phyloP scores from a whole-genome alignment of 2,329 filamentous ascomycete species.

The Penicillium janthinellum region DNA sequence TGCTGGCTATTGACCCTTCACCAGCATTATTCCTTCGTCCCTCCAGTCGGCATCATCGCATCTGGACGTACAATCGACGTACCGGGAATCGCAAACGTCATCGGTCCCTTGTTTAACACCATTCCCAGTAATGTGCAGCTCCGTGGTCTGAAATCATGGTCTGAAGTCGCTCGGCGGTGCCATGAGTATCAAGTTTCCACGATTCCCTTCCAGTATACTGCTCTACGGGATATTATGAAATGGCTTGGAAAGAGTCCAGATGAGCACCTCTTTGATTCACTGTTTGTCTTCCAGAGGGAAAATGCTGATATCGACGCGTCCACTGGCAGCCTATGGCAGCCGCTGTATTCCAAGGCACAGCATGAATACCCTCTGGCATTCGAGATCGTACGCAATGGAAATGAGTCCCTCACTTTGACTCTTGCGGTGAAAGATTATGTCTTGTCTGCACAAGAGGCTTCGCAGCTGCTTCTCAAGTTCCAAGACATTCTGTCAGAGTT shows the following conservation, averaged over 20 bases:
- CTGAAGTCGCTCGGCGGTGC: constrained; percentile 61
- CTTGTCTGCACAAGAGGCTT: constrained; percentile 38
- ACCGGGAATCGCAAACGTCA: constrained; percentile 62
- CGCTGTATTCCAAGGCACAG: constrained; percentile 50
- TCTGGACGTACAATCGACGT: constrained; percentile 76
- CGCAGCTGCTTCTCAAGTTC: constrained; percentile 48
- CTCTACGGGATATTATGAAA: constrained; percentile 77
- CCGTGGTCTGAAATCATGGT: constrained; percentile 56
- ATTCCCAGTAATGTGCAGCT: constrained; percentile 67
- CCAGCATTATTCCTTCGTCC: constrained; percentile 48
- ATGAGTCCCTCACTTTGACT: constrained; percentile 56
- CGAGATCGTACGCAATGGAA: constrained; percentile 62
- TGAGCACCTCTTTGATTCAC: constrained; percentile 71
- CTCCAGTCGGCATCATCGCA: constrained; percentile 71
- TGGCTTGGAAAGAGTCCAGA: constrained; percentile 64
- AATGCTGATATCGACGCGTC: constrained; percentile 21
- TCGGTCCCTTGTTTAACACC: constrained; percentile 90
- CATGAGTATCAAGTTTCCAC: constrained; percentile 70
- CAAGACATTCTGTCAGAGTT: constrained; percentile 42
- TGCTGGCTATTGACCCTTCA: constrained; percentile 69
- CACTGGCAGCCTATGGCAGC: constrained; percentile 55
- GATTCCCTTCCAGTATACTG: constrained; percentile 74
- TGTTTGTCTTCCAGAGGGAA: constrained; percentile 78
- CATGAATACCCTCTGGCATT: constrained; percentile 77
- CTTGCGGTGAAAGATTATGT: constrained; percentile 60